A percentile compares a stretch with the other conserved stretches of the same genome.
These are phyloP conservation scores for Ophiocordyceps robertsii DNA, from an alignment of 2,329 filamentous ascomycete species.

Conservation along the genomic window DNA sequence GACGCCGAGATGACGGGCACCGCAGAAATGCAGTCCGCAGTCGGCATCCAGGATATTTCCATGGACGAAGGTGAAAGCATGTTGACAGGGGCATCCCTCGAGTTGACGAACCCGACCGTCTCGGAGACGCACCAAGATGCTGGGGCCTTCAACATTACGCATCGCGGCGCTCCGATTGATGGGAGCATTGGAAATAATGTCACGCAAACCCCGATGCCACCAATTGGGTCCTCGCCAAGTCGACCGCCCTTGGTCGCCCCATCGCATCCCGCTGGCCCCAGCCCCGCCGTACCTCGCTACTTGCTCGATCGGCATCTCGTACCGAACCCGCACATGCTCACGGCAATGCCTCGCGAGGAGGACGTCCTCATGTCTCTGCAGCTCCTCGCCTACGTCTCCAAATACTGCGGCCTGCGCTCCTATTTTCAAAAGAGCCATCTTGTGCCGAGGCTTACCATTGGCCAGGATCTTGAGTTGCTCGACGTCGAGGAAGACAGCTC, in stretches of 20 bases:
- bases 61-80: constrained; percentile 73
- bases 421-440: constrained; percentile 95
- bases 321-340: constrained; percentile 61
- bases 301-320: constrained; percentile 60
- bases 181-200: constrained; percentile 69
- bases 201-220: constrained; percentile 49
- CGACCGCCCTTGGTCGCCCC: constrained; percentile 56
- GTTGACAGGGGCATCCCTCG: constrained; percentile 60
- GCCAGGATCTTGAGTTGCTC: constrained; percentile 66
- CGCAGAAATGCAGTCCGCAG: constrained; percentile 64
- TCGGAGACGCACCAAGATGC: constrained; percentile 70
- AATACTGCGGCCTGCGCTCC: constrained; percentile 89
- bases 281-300: constrained; percentile 64
- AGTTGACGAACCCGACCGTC: constrained; percentile 62
- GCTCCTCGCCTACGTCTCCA: constrained; percentile 91
- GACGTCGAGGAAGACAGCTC: constrained; percentile 50
- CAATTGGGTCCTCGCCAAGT: constrained; percentile 61
- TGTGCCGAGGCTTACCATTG: constrained; percentile 83
- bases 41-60: constrained; percentile 70
- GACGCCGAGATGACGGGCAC: constrained; percentile 70
- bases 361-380: constrained; percentile 97
- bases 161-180: constrained; percentile 69
- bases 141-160: constrained; percentile 88
- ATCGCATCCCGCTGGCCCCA: constrained; percentile 61
- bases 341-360: constrained; percentile 90